Conservation (phyloP, 2,329 filamentous ascomycete species). For the Aureobasidium sp. region DNA sequence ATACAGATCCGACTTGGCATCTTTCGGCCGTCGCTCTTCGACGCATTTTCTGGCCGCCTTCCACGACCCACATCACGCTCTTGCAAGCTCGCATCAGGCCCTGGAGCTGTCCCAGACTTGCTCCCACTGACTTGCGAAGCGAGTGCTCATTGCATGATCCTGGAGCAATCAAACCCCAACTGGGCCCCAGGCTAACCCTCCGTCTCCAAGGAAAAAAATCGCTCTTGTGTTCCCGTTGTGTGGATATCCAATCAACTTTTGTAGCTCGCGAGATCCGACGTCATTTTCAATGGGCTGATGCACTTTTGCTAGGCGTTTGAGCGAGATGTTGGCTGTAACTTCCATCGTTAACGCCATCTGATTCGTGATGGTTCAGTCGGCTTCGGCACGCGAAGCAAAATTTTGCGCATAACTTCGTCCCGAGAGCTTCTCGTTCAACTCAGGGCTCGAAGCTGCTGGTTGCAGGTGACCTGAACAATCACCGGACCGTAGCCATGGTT, state of each 20-base stretch:
- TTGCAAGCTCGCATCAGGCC: constrained; percentile 1
- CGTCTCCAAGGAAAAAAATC: constrained; percentile 3
- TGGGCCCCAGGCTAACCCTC: constrained; percentile 6
- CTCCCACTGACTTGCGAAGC: neutral
- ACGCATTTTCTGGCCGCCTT: constrained; percentile 9
- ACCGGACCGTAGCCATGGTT: constrained; percentile 5
- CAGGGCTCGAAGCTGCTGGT: constrained; percentile 2
- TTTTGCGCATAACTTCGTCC: neutral
- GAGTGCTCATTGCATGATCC: neutral
- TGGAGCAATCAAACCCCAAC: constrained; percentile 11
- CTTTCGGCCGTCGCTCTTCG: constrained; percentile 1
- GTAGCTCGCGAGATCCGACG: neutral
- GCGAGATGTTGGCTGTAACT: neutral
- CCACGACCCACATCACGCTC: constrained; percentile 2
- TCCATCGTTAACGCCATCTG: neutral
- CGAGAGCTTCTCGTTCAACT: neutral
- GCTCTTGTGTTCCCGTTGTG: constrained; percentile 2
- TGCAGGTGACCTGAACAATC: constrained; percentile 4
- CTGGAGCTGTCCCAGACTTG: constrained; percentile 2
- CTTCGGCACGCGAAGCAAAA: constrained; percentile 6
- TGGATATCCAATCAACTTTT: neutral
- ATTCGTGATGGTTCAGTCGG: neutral
- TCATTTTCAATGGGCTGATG: neutral
- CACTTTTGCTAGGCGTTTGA: constrained; percentile 1
- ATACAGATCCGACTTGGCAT: neutral